A percentile compares a stretch with the other conserved stretches of the same genome.
phyloP scores from a whole-genome alignment of 495 filamentous ascomycete species.

The Pseudoneurospora amorphoporcata region DNA sequence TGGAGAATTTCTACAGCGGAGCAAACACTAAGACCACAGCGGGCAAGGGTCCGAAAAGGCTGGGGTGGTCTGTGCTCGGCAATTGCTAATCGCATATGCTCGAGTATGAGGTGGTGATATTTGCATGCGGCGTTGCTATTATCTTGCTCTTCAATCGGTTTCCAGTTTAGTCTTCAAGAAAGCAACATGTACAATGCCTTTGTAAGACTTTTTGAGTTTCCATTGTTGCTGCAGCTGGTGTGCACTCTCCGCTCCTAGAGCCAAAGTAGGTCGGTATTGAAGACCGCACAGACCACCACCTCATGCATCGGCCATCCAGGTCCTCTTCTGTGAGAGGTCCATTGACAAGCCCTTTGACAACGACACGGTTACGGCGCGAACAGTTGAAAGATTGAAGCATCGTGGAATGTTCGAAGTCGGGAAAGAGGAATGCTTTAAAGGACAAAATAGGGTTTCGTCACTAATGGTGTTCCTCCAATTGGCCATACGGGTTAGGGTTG shows the following conservation, averaged over 20 bases:
- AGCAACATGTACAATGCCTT: accelerated
- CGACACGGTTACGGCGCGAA: not conserved
- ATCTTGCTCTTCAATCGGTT: not conserved
- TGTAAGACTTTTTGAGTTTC: not conserved
- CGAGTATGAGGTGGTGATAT: not conserved
- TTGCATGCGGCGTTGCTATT: not conserved
- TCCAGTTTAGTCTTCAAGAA: not conserved
- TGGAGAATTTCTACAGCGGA: not conserved
- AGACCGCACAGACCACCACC: not conserved
- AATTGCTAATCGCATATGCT: not conserved
- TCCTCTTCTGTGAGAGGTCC: not conserved
- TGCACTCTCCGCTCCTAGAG: not conserved
- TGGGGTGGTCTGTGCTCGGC: not conserved
- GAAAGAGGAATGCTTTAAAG: too few species aligned
- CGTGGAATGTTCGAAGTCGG: too few species aligned
- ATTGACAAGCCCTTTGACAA: too few species aligned
- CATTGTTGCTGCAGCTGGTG: not conserved
- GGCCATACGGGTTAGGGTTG: too few species aligned
- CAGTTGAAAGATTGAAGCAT: not conserved
- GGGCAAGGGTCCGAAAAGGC: not conserved
- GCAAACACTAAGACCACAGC: not conserved
- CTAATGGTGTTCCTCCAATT: not conserved
- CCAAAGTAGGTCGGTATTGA: not conserved
- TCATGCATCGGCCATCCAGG: not conserved
- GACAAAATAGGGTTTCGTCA: too few species aligned